Evolutionary conservation across 2,329 filamentous ascomycete genomes (phyloP), one percentile per base, ranked within the genome.

Genomic region (Cercospora sojina): DNA sequence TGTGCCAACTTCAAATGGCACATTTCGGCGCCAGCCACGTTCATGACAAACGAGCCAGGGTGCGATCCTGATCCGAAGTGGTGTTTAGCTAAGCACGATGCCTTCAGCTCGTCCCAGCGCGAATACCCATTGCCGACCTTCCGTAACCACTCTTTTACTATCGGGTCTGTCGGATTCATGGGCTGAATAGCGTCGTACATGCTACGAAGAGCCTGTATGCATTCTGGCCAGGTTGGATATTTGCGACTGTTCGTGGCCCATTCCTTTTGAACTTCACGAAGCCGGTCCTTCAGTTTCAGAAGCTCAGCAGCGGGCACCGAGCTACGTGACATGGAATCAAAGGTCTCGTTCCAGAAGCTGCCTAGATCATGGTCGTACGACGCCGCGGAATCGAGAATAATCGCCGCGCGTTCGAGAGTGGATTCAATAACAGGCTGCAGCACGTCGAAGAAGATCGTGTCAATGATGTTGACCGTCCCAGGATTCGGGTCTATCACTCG

Each of bases 391-490:
- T 27, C n/a, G 12, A 73, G 58, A 3, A 66, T 62, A 5, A 49
- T 53, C n/a, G 59, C 32, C 3, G 72, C 69, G 18, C 69, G 49
- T 6, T 66, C 16, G 2, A 72, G 59, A 5, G 71, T 65, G 4
- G 68, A 63, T 18, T 69, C 32, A 5, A 74, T 67, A 7, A 69
- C 61, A 1, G 74, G 74, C 10, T 70, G 59, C 6, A 78, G 63
- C 2, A 73, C 59, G 0, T 73, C 27, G 60, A 75, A 74, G 29
- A 72, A 71, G 0, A 92, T 78, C 41, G 83, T 81, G 72, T 92
- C 90, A 5, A 90, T 81, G 3, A 91, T 85, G 64, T 90, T 86
- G 43, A 29, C 13, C 0, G 23, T 51, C 5, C 31, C 35, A 5
- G 64, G 23, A 58, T 59, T 18, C 32, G 55, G 56, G 10, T 41